phyloP scores from a whole-genome alignment of 805 yeast genomes.

The Saturnispora mendoncae region DNA sequence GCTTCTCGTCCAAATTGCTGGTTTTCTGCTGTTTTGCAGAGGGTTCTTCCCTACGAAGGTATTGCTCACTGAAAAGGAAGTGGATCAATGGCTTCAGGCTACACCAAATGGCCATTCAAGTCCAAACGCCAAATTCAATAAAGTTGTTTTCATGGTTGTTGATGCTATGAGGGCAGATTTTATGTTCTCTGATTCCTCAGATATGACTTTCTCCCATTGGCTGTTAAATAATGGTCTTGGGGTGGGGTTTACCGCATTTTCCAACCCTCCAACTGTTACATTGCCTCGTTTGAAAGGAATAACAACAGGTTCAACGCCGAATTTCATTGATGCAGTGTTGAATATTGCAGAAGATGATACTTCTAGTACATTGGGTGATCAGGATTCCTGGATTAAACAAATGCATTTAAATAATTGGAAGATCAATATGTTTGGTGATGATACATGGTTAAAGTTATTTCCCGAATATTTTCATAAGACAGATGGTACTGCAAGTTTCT shows the following conservation, averaged over 20 bases:
- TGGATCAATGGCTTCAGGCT: constrained; percentile 27
- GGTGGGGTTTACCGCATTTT: constrained; percentile 80
- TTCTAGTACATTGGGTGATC: constrained; percentile 53
- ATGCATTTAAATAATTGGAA: constrained; percentile 34
- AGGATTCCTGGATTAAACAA: constrained; percentile 85
- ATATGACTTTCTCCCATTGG: constrained; percentile 58
- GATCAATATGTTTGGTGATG: constrained; percentile 90
- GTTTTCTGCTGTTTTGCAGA: constrained; percentile 54
- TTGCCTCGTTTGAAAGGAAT: constrained; percentile 88
- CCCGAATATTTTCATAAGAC: constrained; percentile 54
- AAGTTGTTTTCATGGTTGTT: constrained; percentile 72
- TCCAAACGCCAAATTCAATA: constrained; percentile 45
- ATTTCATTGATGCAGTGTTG: constrained; percentile 85
- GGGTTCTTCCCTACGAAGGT: constrained; percentile 94
- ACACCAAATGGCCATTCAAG: constrained; percentile 23
- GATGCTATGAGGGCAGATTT: constrained; percentile 93
- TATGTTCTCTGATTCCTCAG: constrained; percentile 54
- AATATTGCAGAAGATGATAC: constrained; percentile 89
- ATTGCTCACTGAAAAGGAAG: constrained; percentile 53
- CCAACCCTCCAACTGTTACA: constrained; percentile 96
- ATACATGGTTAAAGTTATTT: constrained; percentile 91
- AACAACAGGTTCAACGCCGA: constrained; percentile 92
- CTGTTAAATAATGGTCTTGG: constrained; percentile 62
- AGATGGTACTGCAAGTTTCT: constrained; percentile 91
- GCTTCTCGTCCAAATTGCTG: constrained; percentile 35